phyloP scores from a whole-genome alignment of 2,329 filamentous ascomycete species.

The Epichloe gansuensis region DNA sequence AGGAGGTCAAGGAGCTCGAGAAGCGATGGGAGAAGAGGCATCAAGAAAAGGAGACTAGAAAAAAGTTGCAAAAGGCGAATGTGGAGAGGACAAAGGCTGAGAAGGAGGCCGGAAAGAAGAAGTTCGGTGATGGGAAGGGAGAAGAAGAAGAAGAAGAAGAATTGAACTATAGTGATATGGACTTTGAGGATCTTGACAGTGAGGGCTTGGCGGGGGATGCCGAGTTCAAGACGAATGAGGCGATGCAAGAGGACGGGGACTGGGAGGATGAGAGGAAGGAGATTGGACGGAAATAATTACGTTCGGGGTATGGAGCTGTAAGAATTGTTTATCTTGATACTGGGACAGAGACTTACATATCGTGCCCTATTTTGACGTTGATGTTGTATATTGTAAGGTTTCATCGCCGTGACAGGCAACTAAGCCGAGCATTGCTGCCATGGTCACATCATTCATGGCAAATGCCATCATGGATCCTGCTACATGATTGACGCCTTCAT shows the following conservation, averaged over 20 bases:
- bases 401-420: no score
- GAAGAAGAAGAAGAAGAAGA: conserved; percentile 28
- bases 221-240: conserved; percentile 35
- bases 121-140: conserved; percentile 19
- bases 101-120: conserved; percentile 29
- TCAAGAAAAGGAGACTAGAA: conserved; percentile 70
- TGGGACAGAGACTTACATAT: no score
- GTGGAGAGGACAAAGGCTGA: conserved; percentile 66
- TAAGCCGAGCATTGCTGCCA: no score
- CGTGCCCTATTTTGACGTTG: no score
- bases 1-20: conserved; percentile 68
- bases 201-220: conserved; percentile 36
- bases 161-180: conserved; percentile 31
- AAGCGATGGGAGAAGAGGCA: conserved; percentile 66
- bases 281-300: conserved; percentile 1
- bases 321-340: no score
- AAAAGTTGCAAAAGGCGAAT: conserved; percentile 76
- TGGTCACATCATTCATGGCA: no score
- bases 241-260: conserved; percentile 35
- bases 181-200: conserved; percentile 37
- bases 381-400: no score
- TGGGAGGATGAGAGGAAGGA: conserved; percentile 37
- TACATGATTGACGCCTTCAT: no score
- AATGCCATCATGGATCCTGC: no score
- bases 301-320: not conserved